phyloP scores from a whole-genome alignment of 495 filamentous ascomycete species.

The Cetradonia linearis region DNA sequence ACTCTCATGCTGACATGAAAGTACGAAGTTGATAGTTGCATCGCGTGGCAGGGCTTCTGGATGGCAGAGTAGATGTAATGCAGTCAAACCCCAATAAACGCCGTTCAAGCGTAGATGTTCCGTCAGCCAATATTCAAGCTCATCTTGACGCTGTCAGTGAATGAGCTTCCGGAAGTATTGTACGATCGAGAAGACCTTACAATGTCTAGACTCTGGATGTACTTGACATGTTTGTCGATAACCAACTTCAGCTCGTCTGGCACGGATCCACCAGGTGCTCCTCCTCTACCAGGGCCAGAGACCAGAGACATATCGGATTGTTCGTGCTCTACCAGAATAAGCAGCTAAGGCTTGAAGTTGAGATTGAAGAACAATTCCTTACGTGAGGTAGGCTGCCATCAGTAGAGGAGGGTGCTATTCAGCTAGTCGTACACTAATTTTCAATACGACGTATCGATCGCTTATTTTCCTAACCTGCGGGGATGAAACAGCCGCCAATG shows the following conservation, averaged over 20 bases:
- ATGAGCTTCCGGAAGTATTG: constrained; percentile 23
- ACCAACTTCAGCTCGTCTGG: constrained; percentile 54
- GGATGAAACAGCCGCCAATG: constrained; percentile 10
- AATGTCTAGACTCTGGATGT: constrained; percentile 86
- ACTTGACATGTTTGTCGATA: constrained; percentile 73
- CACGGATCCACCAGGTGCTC: constrained; percentile 31
- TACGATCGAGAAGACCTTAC: constrained; percentile 38
- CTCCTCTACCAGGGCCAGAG: constrained; percentile 50
- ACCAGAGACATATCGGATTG: constrained; percentile 45
- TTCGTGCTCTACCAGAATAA: not conserved
- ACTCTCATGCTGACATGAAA: constrained; percentile 76
- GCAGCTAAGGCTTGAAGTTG: not conserved
- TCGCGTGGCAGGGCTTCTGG: constrained; percentile 71
- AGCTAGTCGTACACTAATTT: constrained; percentile 3
- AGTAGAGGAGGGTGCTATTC: too few species aligned
- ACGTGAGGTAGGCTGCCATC: not conserved
- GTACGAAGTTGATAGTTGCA: constrained; percentile 79
- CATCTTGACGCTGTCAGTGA: constrained; percentile 61
- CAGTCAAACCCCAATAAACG: constrained; percentile 90
- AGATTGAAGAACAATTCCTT: not conserved
- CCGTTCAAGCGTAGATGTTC: constrained; percentile 92
- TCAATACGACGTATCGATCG: constrained; percentile 1
- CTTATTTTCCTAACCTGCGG: not conserved
- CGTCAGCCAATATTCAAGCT: constrained; percentile 93
- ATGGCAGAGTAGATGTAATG: constrained; percentile 72